phyloP scores from a whole-genome alignment of 2,329 filamentous ascomycete species.

The Calonectria henricotiae region DNA sequence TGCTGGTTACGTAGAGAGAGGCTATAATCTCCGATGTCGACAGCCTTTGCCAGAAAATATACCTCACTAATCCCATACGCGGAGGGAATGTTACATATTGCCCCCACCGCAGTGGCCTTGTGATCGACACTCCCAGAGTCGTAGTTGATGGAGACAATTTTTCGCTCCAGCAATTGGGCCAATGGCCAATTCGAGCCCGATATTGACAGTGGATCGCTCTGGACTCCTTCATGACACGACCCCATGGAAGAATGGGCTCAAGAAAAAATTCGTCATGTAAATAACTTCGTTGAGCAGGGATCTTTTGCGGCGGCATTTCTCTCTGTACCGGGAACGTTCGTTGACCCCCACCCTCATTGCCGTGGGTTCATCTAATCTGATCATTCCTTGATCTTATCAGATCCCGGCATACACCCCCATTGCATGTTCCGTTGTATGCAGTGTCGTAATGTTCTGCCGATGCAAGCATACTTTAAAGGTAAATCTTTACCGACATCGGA shows the following conservation, averaged over 20 bases:
- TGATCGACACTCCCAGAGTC: slow-evolving; percentile 15
- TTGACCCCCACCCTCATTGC: slow-evolving; percentile 15
- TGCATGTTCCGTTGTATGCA: neutral
- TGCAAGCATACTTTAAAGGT: neutral
- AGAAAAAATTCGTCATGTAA: slow-evolving; percentile 9
- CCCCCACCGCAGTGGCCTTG: slow-evolving; percentile 14
- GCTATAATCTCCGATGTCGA: slow-evolving; percentile 10
- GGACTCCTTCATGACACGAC: slow-evolving; percentile 21
- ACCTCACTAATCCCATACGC: slow-evolving; percentile 21
- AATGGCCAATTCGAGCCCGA: neutral
- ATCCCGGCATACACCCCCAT: slow-evolving; percentile 9
- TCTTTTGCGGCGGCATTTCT: slow-evolving; percentile 19
- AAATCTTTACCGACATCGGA: slow-evolving; percentile 21
- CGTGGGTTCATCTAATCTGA: slow-evolving; percentile 21
- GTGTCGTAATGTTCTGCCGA: neutral
- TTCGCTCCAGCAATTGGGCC: slow-evolving; percentile 8
- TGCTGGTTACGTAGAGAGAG: slow-evolving; percentile 21
- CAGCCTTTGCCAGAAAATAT: slow-evolving; percentile 5
- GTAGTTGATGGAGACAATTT: slow-evolving; percentile 16
- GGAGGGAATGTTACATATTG: neutral
- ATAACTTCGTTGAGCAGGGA: slow-evolving; percentile 5
- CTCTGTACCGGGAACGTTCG: slow-evolving; percentile 7
- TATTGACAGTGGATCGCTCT: slow-evolving; percentile 16
- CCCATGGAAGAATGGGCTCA: slow-evolving; percentile 21
- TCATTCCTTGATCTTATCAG: slow-evolving; percentile 25